Evolutionary conservation across 257 asterid species (phyloP), one percentile per base, ranked within the genome.

Genomic region (Striga asiatica): DNA sequence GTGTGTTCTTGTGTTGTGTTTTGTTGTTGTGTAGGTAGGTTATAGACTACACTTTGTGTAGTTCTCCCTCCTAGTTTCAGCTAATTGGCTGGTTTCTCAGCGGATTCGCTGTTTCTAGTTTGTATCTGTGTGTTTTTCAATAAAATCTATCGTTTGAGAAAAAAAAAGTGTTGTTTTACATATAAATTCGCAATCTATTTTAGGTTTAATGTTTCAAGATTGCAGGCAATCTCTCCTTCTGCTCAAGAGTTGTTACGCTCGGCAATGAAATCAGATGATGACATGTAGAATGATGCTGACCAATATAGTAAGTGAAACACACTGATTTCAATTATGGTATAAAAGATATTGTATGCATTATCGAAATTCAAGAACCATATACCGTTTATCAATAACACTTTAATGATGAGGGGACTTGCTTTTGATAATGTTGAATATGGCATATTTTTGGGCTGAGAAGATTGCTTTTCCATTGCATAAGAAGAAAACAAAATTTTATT

Each of bases 231-330:
- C 52, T 46, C 52, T 20, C 52, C 52, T 9, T 46, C 31, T 16
- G 20, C 52, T 46, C 52, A 46, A 46, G 52, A 46, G 52, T 29
- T 1, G 16, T 12, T 46, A 46, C 22, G 52, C 52, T 46, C 29
- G 14, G 52, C 29, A 2, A 46, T 46, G 52, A 20, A 46, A 19
- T 46, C 52, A 21, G 52, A 8, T 46, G 52, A 46, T 8, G n/a
- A n/a, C n/a, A 48, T 43, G 10, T 8, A 8, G 25, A 18, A 18
- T 31, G 70, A 61, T 27, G 20, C 32, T 37, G 74, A 73, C 42
- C 42, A 48, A 52, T 51, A 34, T 27, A 60, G 94, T 83, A 71
- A 80, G 89, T 76, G 58, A 62, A 65, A 24, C 38, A 11, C 67
- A 51, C 32, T 32, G 22, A 50, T 20, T 59, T 6, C 34, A n/a